phyloP scores from a whole-genome alignment of 345 rosid genomes.

The Bretschneidera sinensis region DNA sequence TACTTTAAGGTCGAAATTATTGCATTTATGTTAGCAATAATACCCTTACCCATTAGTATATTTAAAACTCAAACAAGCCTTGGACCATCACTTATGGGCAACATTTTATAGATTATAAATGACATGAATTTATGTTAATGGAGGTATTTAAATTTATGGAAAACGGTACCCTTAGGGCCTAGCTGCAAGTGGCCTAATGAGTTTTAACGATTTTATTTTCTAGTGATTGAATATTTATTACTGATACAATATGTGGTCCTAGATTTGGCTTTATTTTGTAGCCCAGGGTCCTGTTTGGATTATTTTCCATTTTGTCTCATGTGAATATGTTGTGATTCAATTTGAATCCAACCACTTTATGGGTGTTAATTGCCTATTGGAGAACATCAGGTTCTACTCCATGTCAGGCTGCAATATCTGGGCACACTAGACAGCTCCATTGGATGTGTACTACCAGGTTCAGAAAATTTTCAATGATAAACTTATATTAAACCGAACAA shows the following conservation, averaged over 20 bases:
- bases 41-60: too few species aligned
- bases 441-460: not conserved
- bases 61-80: constrained; percentile 3
- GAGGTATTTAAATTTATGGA: not conserved
- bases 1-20: not conserved
- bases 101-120: not conserved
- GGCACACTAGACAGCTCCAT: not conserved
- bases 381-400: not conserved
- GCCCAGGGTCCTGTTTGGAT: too few species aligned
- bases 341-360: not conserved
- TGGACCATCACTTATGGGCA: constrained; percentile 5
- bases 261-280: constrained; percentile 5
- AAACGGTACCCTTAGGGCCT: not conserved
- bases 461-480: not conserved
- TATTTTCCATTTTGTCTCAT: not conserved
- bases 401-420: not conserved
- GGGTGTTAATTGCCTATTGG: not conserved
- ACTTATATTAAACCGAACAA: too few species aligned
- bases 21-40: not conserved
- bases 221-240: not conserved
- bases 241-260: constrained; percentile 23
- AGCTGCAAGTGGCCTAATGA: constrained; percentile 10
- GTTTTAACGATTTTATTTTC: not conserved
- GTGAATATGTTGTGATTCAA: not conserved
- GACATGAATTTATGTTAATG: constrained; percentile 2